Conservation (phyloP, 106 monocot species). For the Platanthera guangdongensis region DNA sequence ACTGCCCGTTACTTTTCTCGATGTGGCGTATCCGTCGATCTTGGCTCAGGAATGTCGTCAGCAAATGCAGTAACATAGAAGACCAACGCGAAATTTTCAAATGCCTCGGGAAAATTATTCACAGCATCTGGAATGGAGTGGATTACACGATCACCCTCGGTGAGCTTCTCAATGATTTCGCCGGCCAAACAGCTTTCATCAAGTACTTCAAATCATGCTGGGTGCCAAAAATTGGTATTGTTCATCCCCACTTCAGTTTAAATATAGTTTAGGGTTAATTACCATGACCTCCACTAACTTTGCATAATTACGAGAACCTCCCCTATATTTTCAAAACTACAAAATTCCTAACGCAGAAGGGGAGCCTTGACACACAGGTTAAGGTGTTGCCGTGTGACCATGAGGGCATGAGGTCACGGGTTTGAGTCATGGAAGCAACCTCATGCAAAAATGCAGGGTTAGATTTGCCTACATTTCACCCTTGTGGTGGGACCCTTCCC, state of each 20-base stretch:
- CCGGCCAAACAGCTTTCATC: conserved; percentile 77
- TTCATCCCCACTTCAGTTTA: neutral
- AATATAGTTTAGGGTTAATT: neutral
- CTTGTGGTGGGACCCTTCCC: too few relatives aligned
- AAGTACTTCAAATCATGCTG: conserved; percentile 83
- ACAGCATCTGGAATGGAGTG: conserved; percentile 41
- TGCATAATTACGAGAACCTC: too few relatives aligned
- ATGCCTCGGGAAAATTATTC: conserved; percentile 52
- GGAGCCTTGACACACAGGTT: too few relatives aligned
- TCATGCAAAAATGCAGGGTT: too few relatives aligned
- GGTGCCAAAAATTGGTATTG: conserved; percentile 90
- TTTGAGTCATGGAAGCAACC: too few relatives aligned
- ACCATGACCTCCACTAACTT: too few relatives aligned
- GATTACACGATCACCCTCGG: conserved; percentile 29
- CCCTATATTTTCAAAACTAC: too few relatives aligned
- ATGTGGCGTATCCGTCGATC: conserved; percentile 84
- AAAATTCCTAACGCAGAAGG: too few relatives aligned
- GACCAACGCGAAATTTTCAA: conserved; percentile 68
- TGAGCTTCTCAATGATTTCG: conserved; percentile 72
- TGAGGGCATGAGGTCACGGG: too few relatives aligned
- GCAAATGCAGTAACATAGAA: conserved; percentile 58
- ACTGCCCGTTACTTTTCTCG: conserved; percentile 75
- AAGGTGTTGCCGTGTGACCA: too few relatives aligned
- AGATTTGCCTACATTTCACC: too few relatives aligned
- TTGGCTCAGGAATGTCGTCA: conserved; percentile 78